Percentiles rank a stretch among this genome's conserved stretches.
phyloP scores from a whole-genome alignment of 345 rosid genomes.

The Eucalyptus fibrosa region DNA sequence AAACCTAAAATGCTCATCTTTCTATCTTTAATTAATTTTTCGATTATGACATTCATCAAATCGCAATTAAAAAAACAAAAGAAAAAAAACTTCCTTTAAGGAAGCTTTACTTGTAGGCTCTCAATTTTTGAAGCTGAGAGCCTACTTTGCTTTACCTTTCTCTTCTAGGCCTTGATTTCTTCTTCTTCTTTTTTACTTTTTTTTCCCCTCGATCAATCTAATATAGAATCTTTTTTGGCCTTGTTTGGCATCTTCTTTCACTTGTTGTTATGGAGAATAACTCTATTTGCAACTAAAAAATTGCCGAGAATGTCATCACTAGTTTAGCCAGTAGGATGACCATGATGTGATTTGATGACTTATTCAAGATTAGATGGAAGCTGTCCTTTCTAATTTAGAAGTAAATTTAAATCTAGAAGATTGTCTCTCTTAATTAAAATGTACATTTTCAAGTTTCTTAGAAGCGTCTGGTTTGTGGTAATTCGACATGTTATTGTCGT shows the following conservation, averaged over 20 bases:
- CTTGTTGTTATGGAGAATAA: not conserved
- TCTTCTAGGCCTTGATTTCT: not conserved
- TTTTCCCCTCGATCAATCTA: too few species aligned
- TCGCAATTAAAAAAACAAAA: too few species aligned
- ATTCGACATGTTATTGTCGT: too few species aligned
- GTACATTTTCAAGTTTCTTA: too few species aligned
- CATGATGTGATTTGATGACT: not conserved
- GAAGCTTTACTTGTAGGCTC: not conserved
- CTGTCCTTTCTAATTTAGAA: too few species aligned
- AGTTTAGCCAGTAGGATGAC: not conserved
- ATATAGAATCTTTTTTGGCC: not conserved
- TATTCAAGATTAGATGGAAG: too few species aligned
- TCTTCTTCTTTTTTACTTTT: too few species aligned
- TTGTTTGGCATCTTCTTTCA: not conserved
- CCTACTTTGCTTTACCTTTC: not conserved
- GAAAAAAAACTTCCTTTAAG: not conserved
- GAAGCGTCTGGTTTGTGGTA: too few species aligned
- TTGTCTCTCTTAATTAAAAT: too few species aligned
- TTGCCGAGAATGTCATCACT: not conserved
- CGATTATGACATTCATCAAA: not conserved
- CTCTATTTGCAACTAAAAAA: not conserved
- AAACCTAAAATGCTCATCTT: not conserved
- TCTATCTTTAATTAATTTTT: not conserved
- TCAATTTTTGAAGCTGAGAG: not conserved
- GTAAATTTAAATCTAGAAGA: too few species aligned